Evolutionary conservation across 352 stramenopile genomes (phyloP), one percentile per base, ranked within the genome.

Genomic region (Phytophthora multivora): DNA sequence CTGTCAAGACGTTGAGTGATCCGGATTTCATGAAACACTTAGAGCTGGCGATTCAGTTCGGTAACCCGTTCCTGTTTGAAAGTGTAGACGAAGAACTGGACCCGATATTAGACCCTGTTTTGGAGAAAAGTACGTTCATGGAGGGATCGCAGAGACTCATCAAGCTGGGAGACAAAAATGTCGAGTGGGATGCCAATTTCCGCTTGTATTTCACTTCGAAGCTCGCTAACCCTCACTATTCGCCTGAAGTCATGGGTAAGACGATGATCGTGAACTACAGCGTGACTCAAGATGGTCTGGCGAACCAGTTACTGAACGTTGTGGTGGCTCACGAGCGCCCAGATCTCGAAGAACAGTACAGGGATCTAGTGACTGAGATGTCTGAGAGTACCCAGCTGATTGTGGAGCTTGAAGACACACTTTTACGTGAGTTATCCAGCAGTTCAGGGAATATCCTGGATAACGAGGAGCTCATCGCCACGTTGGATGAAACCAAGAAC

Each of bases 211-310:
- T 98, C 59, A 98, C 94, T 2, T 98, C 91, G 4, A 98, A 98
- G 62, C 77, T 98, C 15, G 90, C 90, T 1, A 98, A 98, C 42
- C 94, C 94, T 25, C 91, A 97, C 63, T 98, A 98, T 66, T 97
- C 88, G 0, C 94, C 94, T 5, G 94, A 98, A 70, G 89, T 98
- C 28, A 98, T 98, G 93, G 90, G 93, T 23, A 98, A 98, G 55
- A 98, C 93, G 0, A 98, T 97, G 91, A 96, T 98, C 41, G 93
- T 98, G 51, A 98, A 98, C 74, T 98, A 98, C 74, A 95, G 86
- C 52, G 95, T 98, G 6, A 98, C 95, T 0, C 88, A 97, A 49
- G 80, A 94, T 30, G 95, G 95, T 0, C 66, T 98, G 3, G 88
- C 91, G 0, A 97, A 98, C 66, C 95, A 98, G 54, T 79, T 98